phyloP scores from a whole-genome alignment of 331 rosid species.

The Acacia pycnantha region DNA sequence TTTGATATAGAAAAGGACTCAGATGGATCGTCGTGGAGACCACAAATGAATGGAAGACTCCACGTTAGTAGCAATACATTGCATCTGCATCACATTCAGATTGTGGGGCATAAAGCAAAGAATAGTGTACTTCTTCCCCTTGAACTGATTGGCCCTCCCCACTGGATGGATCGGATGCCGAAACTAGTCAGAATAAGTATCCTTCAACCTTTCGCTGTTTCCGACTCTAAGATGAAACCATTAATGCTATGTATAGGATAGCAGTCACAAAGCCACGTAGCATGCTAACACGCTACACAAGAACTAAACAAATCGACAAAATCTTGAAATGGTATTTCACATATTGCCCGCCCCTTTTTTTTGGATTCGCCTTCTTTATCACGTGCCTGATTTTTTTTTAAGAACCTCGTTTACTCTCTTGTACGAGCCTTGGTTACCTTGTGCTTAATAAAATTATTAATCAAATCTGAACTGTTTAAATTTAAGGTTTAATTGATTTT shows the following conservation, averaged over 20 bases:
- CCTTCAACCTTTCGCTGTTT: not conserved
- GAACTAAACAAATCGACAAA: too few species aligned
- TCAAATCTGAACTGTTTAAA: too few species aligned
- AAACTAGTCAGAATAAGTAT: not conserved
- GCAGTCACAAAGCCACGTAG: not conserved
- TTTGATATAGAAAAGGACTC: not conserved
- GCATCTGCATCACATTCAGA: slow-evolving; percentile 20
- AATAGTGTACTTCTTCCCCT: slow-evolving; percentile 8
- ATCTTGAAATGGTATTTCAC: too few species aligned
- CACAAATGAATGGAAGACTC: not conserved
- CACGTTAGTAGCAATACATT: slow-evolving; percentile 1
- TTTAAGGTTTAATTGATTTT: too few species aligned
- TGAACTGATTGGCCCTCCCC: not conserved
- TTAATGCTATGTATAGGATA: not conserved
- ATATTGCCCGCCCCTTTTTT: not conserved
- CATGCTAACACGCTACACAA: not conserved
- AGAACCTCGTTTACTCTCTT: too few species aligned
- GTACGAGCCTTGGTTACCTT: too few species aligned
- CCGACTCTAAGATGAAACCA: not conserved
- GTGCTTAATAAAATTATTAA: too few species aligned
- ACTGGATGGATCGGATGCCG: not conserved
- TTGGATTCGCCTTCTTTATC: not conserved
- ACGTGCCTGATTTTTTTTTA: not conserved
- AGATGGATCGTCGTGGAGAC: not conserved
- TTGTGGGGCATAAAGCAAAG: not conserved